Percentiles rank a stretch among this genome's conserved stretches.
phyloP scores from a whole-genome alignment of 2,329 filamentous ascomycete species.

The Pseudocercospora vitis region DNA sequence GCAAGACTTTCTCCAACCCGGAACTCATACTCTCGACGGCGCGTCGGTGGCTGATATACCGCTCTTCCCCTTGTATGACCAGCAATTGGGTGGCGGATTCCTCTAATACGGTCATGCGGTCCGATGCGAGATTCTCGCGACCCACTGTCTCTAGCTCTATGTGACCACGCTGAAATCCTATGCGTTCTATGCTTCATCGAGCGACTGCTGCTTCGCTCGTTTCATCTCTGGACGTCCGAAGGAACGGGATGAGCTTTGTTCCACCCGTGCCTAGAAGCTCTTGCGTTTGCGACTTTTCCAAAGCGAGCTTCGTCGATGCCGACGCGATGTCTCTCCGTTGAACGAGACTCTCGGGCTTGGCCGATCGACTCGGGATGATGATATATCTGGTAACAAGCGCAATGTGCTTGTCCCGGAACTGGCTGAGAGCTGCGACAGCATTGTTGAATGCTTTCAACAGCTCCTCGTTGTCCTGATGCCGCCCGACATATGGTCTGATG shows the following conservation, averaged over 20 bases:
- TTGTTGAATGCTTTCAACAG: constrained; percentile 49
- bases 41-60: constrained; percentile 27
- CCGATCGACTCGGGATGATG: constrained; percentile 43
- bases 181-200: background rate
- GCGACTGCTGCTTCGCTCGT: constrained; percentile 37
- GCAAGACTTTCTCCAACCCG: constrained; percentile 33
- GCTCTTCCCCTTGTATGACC: constrained; percentile 33
- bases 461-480: constrained; percentile 35
- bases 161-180: background rate
- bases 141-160: constrained; percentile 1
- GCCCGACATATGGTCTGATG: constrained; percentile 47
- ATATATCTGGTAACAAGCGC: constrained; percentile 56
- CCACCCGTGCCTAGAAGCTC: constrained; percentile 54
- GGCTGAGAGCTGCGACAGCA: constrained; percentile 47
- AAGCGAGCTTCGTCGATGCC: constrained; percentile 43
- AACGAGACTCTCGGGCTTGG: constrained; percentile 28
- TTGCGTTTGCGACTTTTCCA: constrained; percentile 35
- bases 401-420: constrained; percentile 54
- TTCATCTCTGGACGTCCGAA: constrained; percentile 54
- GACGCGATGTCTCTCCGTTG: constrained; percentile 47
- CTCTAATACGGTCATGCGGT: background rate
- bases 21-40: constrained; percentile 27
- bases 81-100: constrained; percentile 14
- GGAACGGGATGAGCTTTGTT: constrained; percentile 54
- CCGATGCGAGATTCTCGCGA: no score